Evolutionary conservation across 768 basidiomycete genomes (phyloP).

Genomic region (Crepidotus variabilis): DNA sequence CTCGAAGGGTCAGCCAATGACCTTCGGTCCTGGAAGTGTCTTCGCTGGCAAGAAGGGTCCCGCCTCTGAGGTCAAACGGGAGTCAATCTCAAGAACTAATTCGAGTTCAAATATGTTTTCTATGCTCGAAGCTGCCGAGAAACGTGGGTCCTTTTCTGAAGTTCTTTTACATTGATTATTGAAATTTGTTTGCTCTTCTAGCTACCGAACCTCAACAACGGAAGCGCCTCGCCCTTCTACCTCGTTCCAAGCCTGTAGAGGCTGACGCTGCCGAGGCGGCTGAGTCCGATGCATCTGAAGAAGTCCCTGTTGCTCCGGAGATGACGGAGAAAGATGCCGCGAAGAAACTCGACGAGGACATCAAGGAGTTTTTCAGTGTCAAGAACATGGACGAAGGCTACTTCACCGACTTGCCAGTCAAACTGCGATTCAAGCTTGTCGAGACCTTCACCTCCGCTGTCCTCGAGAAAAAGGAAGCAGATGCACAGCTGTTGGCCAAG

Average conservation of each 20-base stretch:
- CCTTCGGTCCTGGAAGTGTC: conserved; percentile 82
- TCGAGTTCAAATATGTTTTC: conserved; percentile 87
- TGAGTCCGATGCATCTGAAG: conserved; percentile 50
- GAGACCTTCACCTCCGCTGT: conserved; percentile 72
- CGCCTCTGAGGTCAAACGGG: conserved; percentile 47
- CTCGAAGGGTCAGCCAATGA: conserved; percentile 57
- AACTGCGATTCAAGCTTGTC: conserved; percentile 63
- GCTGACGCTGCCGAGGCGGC: conserved; percentile 36
- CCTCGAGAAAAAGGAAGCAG: conserved; percentile 78
- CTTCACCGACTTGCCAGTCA: conserved; percentile 68
- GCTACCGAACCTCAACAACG: conserved; percentile 57
- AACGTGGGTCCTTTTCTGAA: conserved; percentile 36
- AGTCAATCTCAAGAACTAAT: conserved; percentile 74
- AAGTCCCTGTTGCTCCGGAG: conserved; percentile 28
- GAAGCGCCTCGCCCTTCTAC: conserved; percentile 69
- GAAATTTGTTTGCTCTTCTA: conserved; percentile 17
- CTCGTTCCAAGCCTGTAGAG: conserved; percentile 68
- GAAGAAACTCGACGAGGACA: conserved; percentile 77
- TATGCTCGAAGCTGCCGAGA: conserved; percentile 63
- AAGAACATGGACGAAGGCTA: conserved; percentile 90
- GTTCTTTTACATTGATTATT: not conserved
- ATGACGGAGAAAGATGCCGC: conserved; percentile 68
- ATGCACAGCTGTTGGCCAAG: conserved; percentile 73
- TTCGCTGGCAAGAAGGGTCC: conserved; percentile 68
- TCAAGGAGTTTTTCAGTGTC: conserved; percentile 83